Base-by-base conservation (phyloP, 495 filamentous ascomycete genomes). In the Barbatosphaeria neglecta region DNA sequence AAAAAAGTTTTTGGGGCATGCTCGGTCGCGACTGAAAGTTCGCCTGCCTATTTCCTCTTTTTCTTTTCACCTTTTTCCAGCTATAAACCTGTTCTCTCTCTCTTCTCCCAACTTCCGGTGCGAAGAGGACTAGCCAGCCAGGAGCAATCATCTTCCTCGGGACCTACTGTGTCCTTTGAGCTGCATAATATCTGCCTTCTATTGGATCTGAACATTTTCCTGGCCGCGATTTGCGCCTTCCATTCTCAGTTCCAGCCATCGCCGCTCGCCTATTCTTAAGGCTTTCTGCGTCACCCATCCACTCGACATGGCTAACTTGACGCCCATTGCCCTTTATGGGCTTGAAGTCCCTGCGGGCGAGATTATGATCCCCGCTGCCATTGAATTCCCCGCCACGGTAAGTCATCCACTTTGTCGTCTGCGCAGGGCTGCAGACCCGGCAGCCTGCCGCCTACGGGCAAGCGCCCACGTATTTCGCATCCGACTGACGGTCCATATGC, bases 271-370 rank as follows among this genome's bases (percentile, higher is more conserved):
- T 35, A 13, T 44, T 27, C 11, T 35, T 24, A 38, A n/a, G n/a
- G n/a, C n/a, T n/a, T n/a, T n/a, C n/a, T n/a, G 16, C 35, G 16
- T 52, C 51, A 58, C 48, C 22, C 10, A 20, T 25, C 15, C 18
- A 3, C 24, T 2, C 18, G 22, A 27, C 3, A 64, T 64, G 59
- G 51, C 61, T 43, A 33, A 47, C 18, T 50, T 60, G 49, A 43
- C 83, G 52, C 86, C 88, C 56, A 80, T 93, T 55, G 86, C 84
- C 61, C 75, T 96, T 62, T 96, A 88, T 62, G 88, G 88, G 64
- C 81, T 96, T 39, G 78, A 85, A 66, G 84, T 96, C 63, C 86
- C 87, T 50, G 69, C 86, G 48, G 84, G 82, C 41, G 85, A 84
- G 60, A 67, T 82, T 51, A 64, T 90, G 61, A 73, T 93, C 45